These are phyloP conservation scores for Apiosordaria backusii DNA, from an alignment of 495 filamentous ascomycete species.

Conservation along the genomic window DNA sequence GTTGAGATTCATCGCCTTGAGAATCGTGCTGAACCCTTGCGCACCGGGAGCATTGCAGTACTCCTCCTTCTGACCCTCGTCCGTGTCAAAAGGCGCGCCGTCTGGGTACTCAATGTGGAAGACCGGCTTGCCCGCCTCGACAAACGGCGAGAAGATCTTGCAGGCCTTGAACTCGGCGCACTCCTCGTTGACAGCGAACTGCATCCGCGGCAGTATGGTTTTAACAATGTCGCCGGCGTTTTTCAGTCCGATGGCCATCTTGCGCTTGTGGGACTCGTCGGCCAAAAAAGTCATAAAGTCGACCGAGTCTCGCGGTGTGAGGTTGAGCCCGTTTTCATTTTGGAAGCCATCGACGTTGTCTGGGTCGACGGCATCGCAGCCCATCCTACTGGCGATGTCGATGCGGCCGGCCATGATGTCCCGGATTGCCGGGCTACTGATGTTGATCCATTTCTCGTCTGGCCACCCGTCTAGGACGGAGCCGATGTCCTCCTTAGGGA, in stretches of 20 bases:
- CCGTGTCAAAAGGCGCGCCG: constrained; percentile 34
- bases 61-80: constrained; percentile 22
- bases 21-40: constrained; percentile 55
- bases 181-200: constrained; percentile 73
- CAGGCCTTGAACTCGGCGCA: constrained; percentile 58
- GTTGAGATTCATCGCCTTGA: constrained; percentile 61
- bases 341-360: constrained; percentile 68
- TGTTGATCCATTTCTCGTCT: constrained; percentile 64
- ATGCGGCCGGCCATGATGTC: constrained; percentile 57
- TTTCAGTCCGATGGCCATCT: constrained; percentile 59
- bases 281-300: constrained; percentile 60
- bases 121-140: constrained; percentile 59
- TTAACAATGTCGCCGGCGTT: constrained; percentile 60
- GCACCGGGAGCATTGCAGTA: constrained; percentile 15
- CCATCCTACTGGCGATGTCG: constrained; percentile 53
- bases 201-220: constrained; percentile 51
- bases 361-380: constrained; percentile 68
- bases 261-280: constrained; percentile 45
- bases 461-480: constrained; percentile 57
- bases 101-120: constrained; percentile 72
- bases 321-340: constrained; percentile 53
- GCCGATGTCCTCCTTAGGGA: constrained; percentile 51
- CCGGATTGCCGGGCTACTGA: constrained; percentile 53
- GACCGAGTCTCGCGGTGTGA: constrained; percentile 54
- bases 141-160: constrained; percentile 53